Base-by-base conservation (phyloP, 2,329 filamentous ascomycete genomes). In the Arthrobotrys pseudoclavata region DNA sequence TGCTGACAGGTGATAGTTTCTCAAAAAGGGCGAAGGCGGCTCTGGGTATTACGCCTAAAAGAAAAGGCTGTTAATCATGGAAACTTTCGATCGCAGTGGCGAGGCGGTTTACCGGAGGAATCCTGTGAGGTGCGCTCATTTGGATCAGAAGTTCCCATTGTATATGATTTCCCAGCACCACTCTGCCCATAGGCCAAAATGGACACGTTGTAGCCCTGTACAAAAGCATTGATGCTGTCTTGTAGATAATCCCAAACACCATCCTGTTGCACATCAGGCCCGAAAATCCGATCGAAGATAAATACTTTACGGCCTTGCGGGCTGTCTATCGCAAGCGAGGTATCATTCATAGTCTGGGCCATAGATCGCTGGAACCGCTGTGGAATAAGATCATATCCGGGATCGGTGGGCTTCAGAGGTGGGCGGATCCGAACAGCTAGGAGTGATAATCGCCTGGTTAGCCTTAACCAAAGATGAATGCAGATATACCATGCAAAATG, bases 171-270 rank as follows among this genome's bases (percentile, higher is more conserved):
- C 81, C 96, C 96, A 10, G 96, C 94, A 70, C 96, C 96, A 29
- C 96, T 99, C 86, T 99, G 96, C 80, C 96, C 96, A 82, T 99
- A 99, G 57, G 96, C 96, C 81, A 99, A 86, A 61, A 99, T 89
- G 2, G 96, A 99, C 74, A 99, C 96, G 89, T 99, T 99, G 88
- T 98, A 99, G 68, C 96, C 96, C 83, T 97, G 93, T 0, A 96
- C 86, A 81, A 99, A 99, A 1, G 94, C 92, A 81, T 87, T 89
- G 80, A 98, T 92, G 81, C 94, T 96, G 81, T 99, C 96, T 79
- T 89, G 89, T 60, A 99, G 86, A 82, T 99, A 99, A 55, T 97
- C 92, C 92, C 95, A 99, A 55, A 99, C 86, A 55, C 94, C 95
- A 80, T 96, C 92, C 83, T 99, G 96, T 76, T 89, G 88, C 6